These are phyloP conservation scores for Candida labiduridarum DNA, from an alignment of 1,139 yeast genomes.

Conservation along the genomic window DNA sequence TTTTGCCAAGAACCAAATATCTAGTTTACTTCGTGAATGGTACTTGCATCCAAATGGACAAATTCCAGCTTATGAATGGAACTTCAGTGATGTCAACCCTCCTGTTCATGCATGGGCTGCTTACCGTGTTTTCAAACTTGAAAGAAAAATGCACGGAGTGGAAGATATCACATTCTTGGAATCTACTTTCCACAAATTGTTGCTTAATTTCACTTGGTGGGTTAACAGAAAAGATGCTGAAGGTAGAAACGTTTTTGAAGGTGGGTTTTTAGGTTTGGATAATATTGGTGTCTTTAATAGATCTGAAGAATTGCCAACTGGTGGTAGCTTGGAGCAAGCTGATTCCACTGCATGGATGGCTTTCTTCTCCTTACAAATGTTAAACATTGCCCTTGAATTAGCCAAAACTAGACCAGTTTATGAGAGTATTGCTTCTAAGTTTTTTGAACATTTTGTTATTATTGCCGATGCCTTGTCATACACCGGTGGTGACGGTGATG, in stretches of 20 bases:
- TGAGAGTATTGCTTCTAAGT: constrained; percentile 93
- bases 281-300: constrained; percentile 94
- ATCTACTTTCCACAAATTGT: constrained; percentile 85
- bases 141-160: constrained; percentile 80
- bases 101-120: constrained; percentile 99
- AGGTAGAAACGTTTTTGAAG: constrained; percentile 92
- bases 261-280: constrained; percentile 93
- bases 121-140: constrained; percentile 86
- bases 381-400: constrained; percentile 89
- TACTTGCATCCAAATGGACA: constrained; percentile 99
- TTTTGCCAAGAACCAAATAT: constrained; percentile 89
- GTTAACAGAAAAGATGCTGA: constrained; percentile 88
- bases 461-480: constrained; percentile 96
- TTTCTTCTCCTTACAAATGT: constrained; percentile 87
- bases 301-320: constrained; percentile 93
- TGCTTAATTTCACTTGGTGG: constrained; percentile 97
- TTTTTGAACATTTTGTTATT: constrained; percentile 89
- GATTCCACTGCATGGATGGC: constrained; percentile 99
- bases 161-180: constrained; percentile 88
- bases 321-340: constrained; percentile 90
- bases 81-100: constrained; percentile 92
- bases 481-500: constrained; percentile 52
- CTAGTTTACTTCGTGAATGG: constrained; percentile 91
- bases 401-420: constrained; percentile 84
- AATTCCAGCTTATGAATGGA: constrained; percentile 98